Conservation (phyloP, 495 filamentous ascomycete species). For the Opeltia flavorubescens region DNA sequence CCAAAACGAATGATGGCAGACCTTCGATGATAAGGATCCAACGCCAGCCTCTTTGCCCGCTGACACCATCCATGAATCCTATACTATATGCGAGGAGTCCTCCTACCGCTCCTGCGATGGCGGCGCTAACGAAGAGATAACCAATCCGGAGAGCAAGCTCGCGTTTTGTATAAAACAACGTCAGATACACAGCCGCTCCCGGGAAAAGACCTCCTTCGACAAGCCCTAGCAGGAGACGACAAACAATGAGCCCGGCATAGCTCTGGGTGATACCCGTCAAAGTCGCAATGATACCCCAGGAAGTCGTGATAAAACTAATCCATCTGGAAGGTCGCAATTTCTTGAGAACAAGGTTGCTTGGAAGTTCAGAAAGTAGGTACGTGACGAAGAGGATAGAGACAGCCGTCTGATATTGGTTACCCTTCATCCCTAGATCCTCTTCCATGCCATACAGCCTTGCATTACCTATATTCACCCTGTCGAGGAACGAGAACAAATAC, state of each 20-base stretch:
- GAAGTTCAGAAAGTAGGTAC: conserved; percentile 46
- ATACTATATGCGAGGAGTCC: conserved; percentile 44
- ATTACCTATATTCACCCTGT: conserved; percentile 68
- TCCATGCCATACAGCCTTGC: conserved; percentile 55
- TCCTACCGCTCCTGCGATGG: conserved; percentile 61
- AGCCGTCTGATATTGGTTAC: conserved; percentile 53
- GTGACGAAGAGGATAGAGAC: conserved; percentile 65
- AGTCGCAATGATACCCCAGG: conserved; percentile 62
- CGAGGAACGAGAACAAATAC: conserved; percentile 52
- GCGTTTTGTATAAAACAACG: conserved; percentile 59
- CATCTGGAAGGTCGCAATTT: conserved; percentile 50
- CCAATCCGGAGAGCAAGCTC: conserved; percentile 62
- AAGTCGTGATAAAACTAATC: conserved; percentile 46
- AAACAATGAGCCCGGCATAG: conserved; percentile 42
- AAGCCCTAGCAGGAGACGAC: conserved; percentile 38
- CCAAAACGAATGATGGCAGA: conserved; percentile 50
- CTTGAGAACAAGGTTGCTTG: conserved; percentile 51
- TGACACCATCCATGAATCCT: conserved; percentile 42
- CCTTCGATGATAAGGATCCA: conserved; percentile 57
- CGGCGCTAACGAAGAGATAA: conserved; percentile 64
- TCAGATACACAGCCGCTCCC: conserved; percentile 53
- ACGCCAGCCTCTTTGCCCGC: conserved; percentile 40
- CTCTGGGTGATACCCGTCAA: conserved; percentile 49
- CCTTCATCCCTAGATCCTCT: conserved; percentile 45
- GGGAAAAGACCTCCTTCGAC: conserved; percentile 42